Conservation (phyloP, 163 green algal genomes). For the Prototheca wickerhamii region DNA sequence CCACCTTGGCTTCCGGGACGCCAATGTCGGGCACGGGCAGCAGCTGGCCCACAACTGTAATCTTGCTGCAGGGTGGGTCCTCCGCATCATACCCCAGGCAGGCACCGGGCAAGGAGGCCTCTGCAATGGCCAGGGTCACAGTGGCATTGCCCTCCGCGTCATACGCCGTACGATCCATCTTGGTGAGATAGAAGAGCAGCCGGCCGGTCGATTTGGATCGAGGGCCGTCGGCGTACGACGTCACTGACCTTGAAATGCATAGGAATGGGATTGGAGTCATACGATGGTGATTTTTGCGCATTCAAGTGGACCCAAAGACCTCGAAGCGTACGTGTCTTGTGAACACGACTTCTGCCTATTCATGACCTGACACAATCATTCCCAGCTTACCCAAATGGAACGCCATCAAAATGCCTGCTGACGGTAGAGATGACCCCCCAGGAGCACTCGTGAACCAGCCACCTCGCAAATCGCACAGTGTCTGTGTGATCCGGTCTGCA, state of each 20-base stretch:
- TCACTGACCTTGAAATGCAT: constrained; percentile 18
- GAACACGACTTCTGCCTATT: neutral
- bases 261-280: neutral
- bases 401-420: constrained; percentile 6
- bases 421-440: constrained; percentile 42
- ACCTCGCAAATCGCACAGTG: constrained; percentile 37
- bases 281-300: no score
- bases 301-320: no score
- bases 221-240: constrained; percentile 33
- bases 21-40: constrained; percentile 13
- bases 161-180: constrained; percentile 44
- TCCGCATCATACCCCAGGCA: constrained; percentile 24
- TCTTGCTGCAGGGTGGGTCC: constrained; percentile 50
- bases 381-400: constrained; percentile 15
- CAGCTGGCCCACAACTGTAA: constrained; percentile 32
- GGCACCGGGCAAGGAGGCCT: constrained; percentile 27
- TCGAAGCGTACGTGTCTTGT: neutral
- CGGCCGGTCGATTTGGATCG: constrained; percentile 31
- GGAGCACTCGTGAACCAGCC: constrained; percentile 38
- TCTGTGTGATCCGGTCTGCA: constrained; percentile 29
- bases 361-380: neutral
- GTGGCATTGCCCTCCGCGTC: constrained; percentile 23
- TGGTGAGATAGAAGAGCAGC: constrained; percentile 52
- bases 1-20: neutral
- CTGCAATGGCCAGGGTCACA: constrained; percentile 31